A percentile compares a stretch with the other conserved stretches of the same genome.
Conservation (phyloP, 1,139 yeast species). For the Zhuliangozyma blackwelliae region DNA sequence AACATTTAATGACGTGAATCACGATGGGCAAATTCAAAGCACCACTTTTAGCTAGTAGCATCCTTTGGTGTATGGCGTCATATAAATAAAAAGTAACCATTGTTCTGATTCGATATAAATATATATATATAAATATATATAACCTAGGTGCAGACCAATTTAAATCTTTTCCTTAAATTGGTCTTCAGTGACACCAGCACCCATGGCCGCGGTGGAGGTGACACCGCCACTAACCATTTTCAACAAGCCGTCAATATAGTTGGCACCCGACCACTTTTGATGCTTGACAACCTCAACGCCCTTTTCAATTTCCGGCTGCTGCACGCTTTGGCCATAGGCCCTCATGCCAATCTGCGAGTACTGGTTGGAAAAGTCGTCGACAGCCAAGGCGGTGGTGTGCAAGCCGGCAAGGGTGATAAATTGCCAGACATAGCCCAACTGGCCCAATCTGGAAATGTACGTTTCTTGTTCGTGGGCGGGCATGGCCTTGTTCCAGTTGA, state of each 20-base stretch:
- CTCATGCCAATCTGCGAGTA: constrained; percentile 87
- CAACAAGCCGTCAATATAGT: constrained; percentile 86
- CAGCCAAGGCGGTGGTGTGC: constrained; percentile 93
- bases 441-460: constrained; percentile 80
- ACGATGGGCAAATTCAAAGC: no score
- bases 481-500: constrained; percentile 98
- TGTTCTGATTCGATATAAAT: no score
- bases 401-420: constrained; percentile 96
- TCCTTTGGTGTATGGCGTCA: no score
- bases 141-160: background rate
- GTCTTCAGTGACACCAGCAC: constrained; percentile 96
- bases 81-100: no score
- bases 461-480: constrained; percentile 82
- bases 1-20: no score
- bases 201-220: constrained; percentile 96
- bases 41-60: no score
- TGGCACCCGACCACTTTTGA: constrained; percentile 99
- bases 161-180: constrained; percentile 60
- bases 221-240: constrained; percentile 94
- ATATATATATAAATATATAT: background rate
- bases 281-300: constrained; percentile 97
- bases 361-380: constrained; percentile 77
- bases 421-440: constrained; percentile 96
- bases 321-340: constrained; percentile 87
- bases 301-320: constrained; percentile 80